Conservation (phyloP, 805 yeast genomes). For the Yueomyces sinensis region DNA sequence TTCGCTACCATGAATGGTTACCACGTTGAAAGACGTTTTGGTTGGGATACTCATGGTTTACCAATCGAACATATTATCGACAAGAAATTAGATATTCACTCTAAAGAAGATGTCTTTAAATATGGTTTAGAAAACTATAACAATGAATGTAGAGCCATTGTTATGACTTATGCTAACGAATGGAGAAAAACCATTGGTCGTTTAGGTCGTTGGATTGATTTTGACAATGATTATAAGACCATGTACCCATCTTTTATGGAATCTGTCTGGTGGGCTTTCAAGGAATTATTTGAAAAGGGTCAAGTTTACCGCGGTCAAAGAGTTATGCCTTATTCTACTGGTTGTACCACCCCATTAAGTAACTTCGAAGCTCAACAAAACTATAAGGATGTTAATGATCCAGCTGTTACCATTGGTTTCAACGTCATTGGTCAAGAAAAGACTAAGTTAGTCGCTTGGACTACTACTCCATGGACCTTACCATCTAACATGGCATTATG, state of each 20-base stretch:
- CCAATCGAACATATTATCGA: slow-evolving; percentile 98
- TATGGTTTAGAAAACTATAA: slow-evolving; percentile 93
- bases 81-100: slow-evolving; percentile 86
- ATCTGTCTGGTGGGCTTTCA: slow-evolving; percentile 98
- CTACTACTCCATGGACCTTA: slow-evolving; percentile 99
- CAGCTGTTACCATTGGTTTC: slow-evolving; percentile 90
- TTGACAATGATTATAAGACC: slow-evolving; percentile 96
- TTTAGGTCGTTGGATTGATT: slow-evolving; percentile 98
- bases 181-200: slow-evolving; percentile 92
- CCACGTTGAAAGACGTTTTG: slow-evolving; percentile 93
- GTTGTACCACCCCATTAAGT: slow-evolving; percentile 89
- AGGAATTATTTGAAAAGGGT: slow-evolving; percentile 70
- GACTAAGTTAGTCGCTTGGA: slow-evolving; percentile 90
- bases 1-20: slow-evolving; percentile 96
- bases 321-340: slow-evolving; percentile 99
- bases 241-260: slow-evolving; percentile 95
- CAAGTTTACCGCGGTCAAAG: slow-evolving; percentile 89
- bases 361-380: slow-evolving; percentile 98
- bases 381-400: slow-evolving; percentile 94
- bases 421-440: slow-evolving; percentile 68
- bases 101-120: slow-evolving; percentile 87
- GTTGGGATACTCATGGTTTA: slow-evolving; percentile 99
- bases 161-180: slow-evolving; percentile 90
- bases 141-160: slow-evolving; percentile 89
- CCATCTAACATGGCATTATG: slow-evolving; percentile 90